A percentile compares a stretch with the other conserved stretches of the same genome.
Conservation (phyloP, 1,139 yeast genomes). For the Geotrichum reessii region DNA sequence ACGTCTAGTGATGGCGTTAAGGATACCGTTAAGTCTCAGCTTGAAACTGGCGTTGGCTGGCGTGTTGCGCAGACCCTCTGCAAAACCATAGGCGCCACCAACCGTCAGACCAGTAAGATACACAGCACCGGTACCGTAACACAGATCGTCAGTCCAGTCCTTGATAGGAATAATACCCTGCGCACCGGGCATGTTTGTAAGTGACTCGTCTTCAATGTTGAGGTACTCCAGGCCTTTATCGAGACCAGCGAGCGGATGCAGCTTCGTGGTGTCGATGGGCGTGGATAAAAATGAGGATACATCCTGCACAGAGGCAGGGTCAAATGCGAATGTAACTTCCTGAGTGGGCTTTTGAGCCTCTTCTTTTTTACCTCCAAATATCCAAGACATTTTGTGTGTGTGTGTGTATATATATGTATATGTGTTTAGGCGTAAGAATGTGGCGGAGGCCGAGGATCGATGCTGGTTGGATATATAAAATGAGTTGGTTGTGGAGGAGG, state of each 20-base stretch:
- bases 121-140: slow-evolving; percentile 96
- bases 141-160: slow-evolving; percentile 94
- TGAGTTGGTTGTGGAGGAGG: background rate
- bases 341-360: slow-evolving; percentile 24
- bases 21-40: slow-evolving; percentile 77
- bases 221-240: slow-evolving; percentile 80
- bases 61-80: slow-evolving; percentile 74
- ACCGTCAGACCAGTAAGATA: slow-evolving; percentile 72
- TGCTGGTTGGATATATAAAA: background rate
- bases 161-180: slow-evolving; percentile 89
- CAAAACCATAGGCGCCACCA: slow-evolving; percentile 86
- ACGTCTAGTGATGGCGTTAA: slow-evolving; percentile 87
- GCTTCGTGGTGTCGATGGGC: slow-evolving; percentile 63
- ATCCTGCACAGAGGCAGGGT: slow-evolving; percentile 59
- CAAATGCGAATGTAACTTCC: slow-evolving; percentile 44
- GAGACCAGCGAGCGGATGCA: slow-evolving; percentile 93
- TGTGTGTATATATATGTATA: background rate
- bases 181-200: slow-evolving; percentile 73
- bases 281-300: slow-evolving; percentile 59
- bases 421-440: background rate
- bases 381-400: slow-evolving; percentile 53
- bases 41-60: slow-evolving; percentile 70
- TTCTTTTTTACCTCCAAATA: slow-evolving; percentile 50
- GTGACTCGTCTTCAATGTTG: slow-evolving; percentile 79
- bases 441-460: background rate